A percentile compares a stretch with the other conserved stretches of the same genome.
phyloP scores from a whole-genome alignment of 352 stramenopile genomes.

The Phytophthora hybrid region DNA sequence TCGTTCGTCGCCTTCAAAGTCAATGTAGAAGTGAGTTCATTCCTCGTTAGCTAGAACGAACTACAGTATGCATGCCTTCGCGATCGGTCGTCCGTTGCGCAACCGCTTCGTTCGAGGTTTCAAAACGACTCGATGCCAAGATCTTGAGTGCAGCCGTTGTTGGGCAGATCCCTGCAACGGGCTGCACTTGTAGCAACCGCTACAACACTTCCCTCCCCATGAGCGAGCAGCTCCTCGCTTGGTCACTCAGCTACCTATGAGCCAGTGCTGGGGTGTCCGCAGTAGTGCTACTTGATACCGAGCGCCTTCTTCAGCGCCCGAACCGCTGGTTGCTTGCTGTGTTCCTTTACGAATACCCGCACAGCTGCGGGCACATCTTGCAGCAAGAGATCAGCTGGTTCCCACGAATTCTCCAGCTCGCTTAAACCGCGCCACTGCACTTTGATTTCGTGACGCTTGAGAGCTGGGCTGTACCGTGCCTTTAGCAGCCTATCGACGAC shows the following conservation, averaged over 20 bases:
- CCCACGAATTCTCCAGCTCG: neutral
- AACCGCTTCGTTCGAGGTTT: too few relatives aligned
- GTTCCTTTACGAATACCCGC: neutral
- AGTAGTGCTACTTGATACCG: neutral
- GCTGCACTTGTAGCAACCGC: too few relatives aligned
- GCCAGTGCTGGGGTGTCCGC: neutral
- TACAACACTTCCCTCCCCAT: neutral
- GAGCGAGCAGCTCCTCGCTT: neutral
- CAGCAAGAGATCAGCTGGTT: neutral
- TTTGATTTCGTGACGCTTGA: neutral
- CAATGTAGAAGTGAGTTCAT: too few relatives aligned
- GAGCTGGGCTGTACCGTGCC: neutral
- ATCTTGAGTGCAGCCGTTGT: too few relatives aligned
- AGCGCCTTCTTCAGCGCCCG: neutral
- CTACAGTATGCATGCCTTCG: too few relatives aligned
- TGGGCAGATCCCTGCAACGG: too few relatives aligned
- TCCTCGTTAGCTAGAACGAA: too few relatives aligned
- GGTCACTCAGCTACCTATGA: neutral
- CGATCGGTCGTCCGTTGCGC: too few relatives aligned
- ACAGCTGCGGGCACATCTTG: neutral
- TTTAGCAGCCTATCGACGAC: slow-evolving; percentile 12
- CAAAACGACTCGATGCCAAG: too few relatives aligned
- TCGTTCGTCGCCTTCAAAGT: too few relatives aligned
- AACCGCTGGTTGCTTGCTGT: neutral
- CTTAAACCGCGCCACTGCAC: neutral